Evolutionary conservation across 352 stramenopile genomes (phyloP).

Genomic region (Pythium phragmiticola): DNA sequence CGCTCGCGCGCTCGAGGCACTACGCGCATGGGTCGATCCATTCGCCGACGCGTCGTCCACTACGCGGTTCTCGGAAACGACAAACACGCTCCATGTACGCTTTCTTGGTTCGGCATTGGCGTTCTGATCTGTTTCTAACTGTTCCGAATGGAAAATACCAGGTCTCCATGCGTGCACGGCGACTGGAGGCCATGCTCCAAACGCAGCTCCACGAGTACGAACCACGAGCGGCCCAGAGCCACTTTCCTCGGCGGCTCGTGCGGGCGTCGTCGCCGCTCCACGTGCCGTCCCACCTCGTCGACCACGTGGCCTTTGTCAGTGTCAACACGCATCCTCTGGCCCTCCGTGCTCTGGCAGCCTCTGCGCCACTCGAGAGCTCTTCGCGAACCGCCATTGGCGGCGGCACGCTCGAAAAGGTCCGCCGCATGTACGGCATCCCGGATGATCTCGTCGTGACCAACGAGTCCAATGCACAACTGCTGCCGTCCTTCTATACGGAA

Average conservation of each 20-base stretch:
- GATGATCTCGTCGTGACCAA: constrained; percentile 70
- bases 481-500: constrained; percentile 82
- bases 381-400: not conserved
- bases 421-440: constrained; percentile 63
- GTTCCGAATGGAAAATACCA: constrained; percentile 8
- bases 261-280: constrained; percentile 33
- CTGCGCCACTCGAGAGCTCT: constrained; percentile 6
- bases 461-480: constrained; percentile 48
- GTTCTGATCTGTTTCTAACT: not conserved
- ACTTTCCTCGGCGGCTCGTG: constrained; percentile 33
- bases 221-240: not conserved
- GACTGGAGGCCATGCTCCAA: constrained; percentile 47
- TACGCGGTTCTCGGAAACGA: constrained; percentile 9
- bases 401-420: constrained; percentile 42
- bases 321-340: constrained; percentile 64
- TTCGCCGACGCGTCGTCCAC: constrained; percentile 6
- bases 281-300: constrained; percentile 41
- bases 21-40: constrained; percentile 49
- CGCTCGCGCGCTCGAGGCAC: constrained; percentile 41
- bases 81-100: constrained; percentile 31
- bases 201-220: constrained; percentile 57
- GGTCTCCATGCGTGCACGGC: constrained; percentile 40
- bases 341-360: constrained; percentile 43
- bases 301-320: constrained; percentile 61
- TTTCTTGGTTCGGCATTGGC: too few species aligned